Base-by-base conservation (phyloP, 75 land plant species). In the Cupressus sempervirens region DNA sequence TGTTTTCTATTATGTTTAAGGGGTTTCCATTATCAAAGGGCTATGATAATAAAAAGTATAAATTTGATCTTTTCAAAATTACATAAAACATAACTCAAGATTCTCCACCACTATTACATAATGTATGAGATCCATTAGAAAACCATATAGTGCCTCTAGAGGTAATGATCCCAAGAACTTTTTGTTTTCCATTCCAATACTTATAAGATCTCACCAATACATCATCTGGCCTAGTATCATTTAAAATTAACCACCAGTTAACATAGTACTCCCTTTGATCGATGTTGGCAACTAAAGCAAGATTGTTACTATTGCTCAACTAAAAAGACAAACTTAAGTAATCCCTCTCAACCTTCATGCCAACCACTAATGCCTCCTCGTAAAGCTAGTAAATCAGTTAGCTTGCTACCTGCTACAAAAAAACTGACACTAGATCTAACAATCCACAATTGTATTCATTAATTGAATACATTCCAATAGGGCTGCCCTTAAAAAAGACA, bases 161-260 rank as follows among this genome's bases (percentile, higher is more conserved):
- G 96, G 85, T 72, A 97, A 84, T 67, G 93, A 68, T 16, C 99
- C 98, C 77, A 97, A 85, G 82, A 94, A 92, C 34, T 88, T 91
- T 65, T 90, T 85, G 40, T 88, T 88, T 48, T 92, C 91, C 29
- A 40, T 87, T 38, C 88, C 91, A 30, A 82, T 72, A 9, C 70
- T 79, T 3, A 16, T 35, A 14, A 80, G 11, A 54, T 88, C 89
- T 36, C 30, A 85, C 38, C 74, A 86, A 86, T 8, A 80, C 73
- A 45, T 94, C 96, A 48, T 87, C 92, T 46, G 84, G 41, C 36
- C 79, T 86, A 1, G 86, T 76, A 84, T 92, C 91, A 41, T 91
- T 90, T 87, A 90, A 83, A 38, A 93, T 84, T 76, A 97, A 45
- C 93, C 95, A 95, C 99, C 99, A 97, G n/a, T 94, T 95, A 46